Base-by-base conservation (phyloP, 1,284 basidiomycete genomes). In the Takashimella koratensis region DNA sequence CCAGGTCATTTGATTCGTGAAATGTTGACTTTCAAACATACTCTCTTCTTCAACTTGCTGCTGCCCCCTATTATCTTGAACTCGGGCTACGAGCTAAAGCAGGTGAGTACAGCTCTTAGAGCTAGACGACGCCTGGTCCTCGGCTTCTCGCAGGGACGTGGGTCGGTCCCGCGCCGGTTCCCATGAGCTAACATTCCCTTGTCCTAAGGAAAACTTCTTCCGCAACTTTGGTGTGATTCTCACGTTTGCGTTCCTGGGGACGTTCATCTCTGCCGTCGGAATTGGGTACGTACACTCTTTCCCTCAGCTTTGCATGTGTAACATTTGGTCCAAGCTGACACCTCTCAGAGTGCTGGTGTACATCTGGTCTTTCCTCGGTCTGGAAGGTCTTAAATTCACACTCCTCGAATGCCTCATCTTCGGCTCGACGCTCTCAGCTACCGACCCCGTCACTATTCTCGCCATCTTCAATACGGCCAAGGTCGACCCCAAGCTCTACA, bases 381-480 rank as follows among this genome's bases (percentile, higher is more conserved):
- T 96, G 24, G 92, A 96, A 73, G 86, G 86, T 0, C 80, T 95
- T 52, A 74, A 77, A 60, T 78, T 96, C 51, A 85, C 84, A 0
- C 79, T 90, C 43, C 81, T 93, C 51, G 96, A 99, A 76, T 98
- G 95, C 70, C 83, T 99, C 41, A 91, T 88, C 45, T 98, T 98
- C 71, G 95, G 95, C 26, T 96, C 94, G 5, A 97, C 95, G 1
- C 80, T 99, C 12, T 95, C 91, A 26, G 95, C 96, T 0, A 99
- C 96, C 25, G 95, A 99, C 71, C 96, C 95, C 0, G 94, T 98
- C 27, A 98, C 96, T 1, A 97, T 99, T 70, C 81, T 99, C 23
- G 91, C 95, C 45, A 98, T 99, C 60, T 99, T 99, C 81, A 94
- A 98, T 67, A 90, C 95, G 60, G 90, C 96, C 79, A 96, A 98